These are phyloP conservation scores for Pseudocercospora vitis DNA, from an alignment of 2,329 filamentous ascomycete species.

Conservation along the genomic window DNA sequence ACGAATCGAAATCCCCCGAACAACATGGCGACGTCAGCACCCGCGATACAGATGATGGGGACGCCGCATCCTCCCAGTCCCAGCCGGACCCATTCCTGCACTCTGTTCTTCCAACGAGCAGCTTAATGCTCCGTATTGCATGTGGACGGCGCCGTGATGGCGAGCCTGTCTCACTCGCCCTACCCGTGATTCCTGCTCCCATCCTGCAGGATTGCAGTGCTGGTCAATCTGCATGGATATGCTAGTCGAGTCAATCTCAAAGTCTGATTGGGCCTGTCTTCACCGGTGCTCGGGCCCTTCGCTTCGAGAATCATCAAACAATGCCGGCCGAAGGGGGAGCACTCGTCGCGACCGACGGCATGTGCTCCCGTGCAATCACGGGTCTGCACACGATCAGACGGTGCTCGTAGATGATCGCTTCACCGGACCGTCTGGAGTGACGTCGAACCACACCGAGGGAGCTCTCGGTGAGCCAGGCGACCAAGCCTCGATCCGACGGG, in stretches of 20 bases:
- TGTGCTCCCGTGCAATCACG: not conserved
- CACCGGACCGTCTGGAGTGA: slow-evolving; percentile 8
- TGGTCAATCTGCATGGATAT: slow-evolving; percentile 12
- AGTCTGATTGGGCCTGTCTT: slow-evolving; percentile 14
- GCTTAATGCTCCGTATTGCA: slow-evolving; percentile 19
- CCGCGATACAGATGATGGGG: slow-evolving; percentile 6
- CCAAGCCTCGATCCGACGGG: slow-evolving; percentile 6
- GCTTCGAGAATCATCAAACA: slow-evolving; percentile 3
- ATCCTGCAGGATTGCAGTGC: slow-evolving; percentile 19
- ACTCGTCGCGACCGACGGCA: too few species aligned
- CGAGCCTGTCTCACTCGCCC: slow-evolving; percentile 17
- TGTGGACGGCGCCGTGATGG: slow-evolving; percentile 12
- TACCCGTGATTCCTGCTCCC: slow-evolving; percentile 21
- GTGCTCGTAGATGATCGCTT: slow-evolving; percentile 6
- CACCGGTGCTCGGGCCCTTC: slow-evolving; percentile 21
- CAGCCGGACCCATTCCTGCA: slow-evolving; percentile 5
- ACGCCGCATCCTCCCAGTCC: slow-evolving; percentile 5
- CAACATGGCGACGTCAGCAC: slow-evolving; percentile 11
- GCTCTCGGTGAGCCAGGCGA: slow-evolving; percentile 11
- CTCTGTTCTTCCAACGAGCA: slow-evolving; percentile 13
- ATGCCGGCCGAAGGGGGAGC: not conserved
- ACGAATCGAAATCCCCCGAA: slow-evolving; percentile 4
- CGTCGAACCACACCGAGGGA: slow-evolving; percentile 1
- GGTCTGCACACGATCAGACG: not conserved
- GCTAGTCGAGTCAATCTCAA: slow-evolving; percentile 12